These are phyloP conservation scores for Gynostemma pentaphyllum DNA, from an alignment of 306 rosid species.

Conservation along the genomic window DNA sequence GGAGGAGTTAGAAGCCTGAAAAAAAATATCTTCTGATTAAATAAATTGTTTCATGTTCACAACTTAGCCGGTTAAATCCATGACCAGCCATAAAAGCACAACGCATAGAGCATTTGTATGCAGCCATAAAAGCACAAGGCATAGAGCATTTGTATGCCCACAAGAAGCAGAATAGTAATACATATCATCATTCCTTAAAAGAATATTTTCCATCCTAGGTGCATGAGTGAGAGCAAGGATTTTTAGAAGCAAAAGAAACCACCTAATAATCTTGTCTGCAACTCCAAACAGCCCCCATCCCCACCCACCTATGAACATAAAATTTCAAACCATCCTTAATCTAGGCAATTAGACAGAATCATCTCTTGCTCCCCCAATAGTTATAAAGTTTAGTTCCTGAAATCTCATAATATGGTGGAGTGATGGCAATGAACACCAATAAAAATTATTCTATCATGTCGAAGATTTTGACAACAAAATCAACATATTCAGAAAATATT, in stretches of 20 bases:
- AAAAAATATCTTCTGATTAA: slow-evolving; percentile 7
- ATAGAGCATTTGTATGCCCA: neutral
- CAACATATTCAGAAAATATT: neutral
- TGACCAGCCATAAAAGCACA: neutral
- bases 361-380: neutral
- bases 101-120: neutral
- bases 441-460: neutral
- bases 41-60: neutral
- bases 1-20: slow-evolving; percentile 97
- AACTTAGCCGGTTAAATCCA: neutral
- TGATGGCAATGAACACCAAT: slow-evolving; percentile 2
- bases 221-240: neutral
- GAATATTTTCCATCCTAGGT: neutral
- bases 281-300: neutral
- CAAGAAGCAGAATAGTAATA: neutral
- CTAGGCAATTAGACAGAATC: neutral
- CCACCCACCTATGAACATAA: neutral
- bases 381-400: neutral
- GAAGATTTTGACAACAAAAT: neutral
- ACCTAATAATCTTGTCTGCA: neutral
- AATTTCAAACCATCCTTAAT: neutral
- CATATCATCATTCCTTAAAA: neutral
- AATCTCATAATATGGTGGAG: neutral
- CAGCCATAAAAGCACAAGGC: neutral
- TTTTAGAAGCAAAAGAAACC: neutral